Evolutionary conservation across 768 basidiomycete genomes (phyloP), one percentile per base, ranked within the genome.

Genomic region (Solioccasus polychromus): DNA sequence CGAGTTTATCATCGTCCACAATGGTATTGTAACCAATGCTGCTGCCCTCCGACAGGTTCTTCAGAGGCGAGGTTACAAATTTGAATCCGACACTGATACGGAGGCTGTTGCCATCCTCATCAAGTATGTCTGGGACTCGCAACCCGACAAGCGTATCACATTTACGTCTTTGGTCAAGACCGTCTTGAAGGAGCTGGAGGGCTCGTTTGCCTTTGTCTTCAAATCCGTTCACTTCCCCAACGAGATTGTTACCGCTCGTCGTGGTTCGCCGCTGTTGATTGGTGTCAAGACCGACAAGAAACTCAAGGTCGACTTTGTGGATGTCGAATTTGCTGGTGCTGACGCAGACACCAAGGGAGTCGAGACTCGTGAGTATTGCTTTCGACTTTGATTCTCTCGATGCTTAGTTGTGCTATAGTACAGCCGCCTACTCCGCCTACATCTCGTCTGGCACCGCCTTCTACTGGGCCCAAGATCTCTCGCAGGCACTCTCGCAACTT

Each of bases 221-320:
- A 98, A 96, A 74, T 96, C 93, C 5, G 68, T 67, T 26, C 93
- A 98, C 73, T 99, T 82, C 77, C 96, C 96, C 34, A 89, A 95
- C 55, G 90, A 98, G 67, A 81, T 94, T 53, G 94, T 98, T 51
- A 89, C 90, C 40, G 92, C 94, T 47, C 92, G 94, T 57, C 89
- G 96, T 60, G 96, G 96, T 57, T 97, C 95, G 12, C 96, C 96
- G 23, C 82, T 99, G 24, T 71, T 98, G 47, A 82, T 99, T 61
- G 96, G 96, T 72, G 95, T 99, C 63, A 98, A 98, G 84, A 98
- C 96, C 15, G 95, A 99, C 66, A 94, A 96, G 79, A 98, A 98
- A 71, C 80, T 99, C 60, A 99, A 99, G 76, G 95, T 98, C 30
- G 96, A 99, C 72, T 98, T 99, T 57, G 95, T 99, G 37, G 96